Conservation (phyloP, 2,329 filamentous ascomycete genomes). For the Triangularia verruculosa region DNA sequence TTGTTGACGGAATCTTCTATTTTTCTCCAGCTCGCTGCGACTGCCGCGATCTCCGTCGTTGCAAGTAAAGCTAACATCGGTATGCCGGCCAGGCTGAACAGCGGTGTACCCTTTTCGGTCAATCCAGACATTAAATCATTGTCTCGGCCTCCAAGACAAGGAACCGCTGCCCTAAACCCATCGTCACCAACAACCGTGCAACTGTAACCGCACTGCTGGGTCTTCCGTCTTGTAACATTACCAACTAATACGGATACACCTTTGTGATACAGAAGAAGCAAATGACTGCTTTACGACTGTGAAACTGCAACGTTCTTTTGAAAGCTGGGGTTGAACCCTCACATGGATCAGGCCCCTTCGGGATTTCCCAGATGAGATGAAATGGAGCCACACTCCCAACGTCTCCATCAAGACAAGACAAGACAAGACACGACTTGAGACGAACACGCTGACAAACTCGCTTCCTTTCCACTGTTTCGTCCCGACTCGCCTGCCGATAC, state of each 20-base stretch:
- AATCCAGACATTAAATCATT: neutral
- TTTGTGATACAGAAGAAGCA: neutral
- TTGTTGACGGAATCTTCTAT: neutral
- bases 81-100: slow-evolving; percentile 7
- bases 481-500: slow-evolving; percentile 4
- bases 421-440: neutral
- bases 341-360: neutral
- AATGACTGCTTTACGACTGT: neutral
- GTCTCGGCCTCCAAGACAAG: neutral
- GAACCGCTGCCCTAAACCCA: neutral
- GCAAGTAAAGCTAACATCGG: neutral
- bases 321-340: neutral
- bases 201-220: neutral
- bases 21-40: neutral
- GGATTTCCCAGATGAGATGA: neutral
- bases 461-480: slow-evolving; percentile 3
- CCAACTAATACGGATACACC: too few species aligned
- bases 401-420: neutral
- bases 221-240: neutral
- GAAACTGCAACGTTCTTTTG: neutral
- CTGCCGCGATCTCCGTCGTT: slow-evolving; percentile 4
- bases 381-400: neutral
- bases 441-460: neutral
- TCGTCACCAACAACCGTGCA: neutral
- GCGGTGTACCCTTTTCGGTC: slow-evolving; percentile 2